phyloP scores from a whole-genome alignment of 371 early-diverging fungal species.

The Rhizopus delemar region DNA sequence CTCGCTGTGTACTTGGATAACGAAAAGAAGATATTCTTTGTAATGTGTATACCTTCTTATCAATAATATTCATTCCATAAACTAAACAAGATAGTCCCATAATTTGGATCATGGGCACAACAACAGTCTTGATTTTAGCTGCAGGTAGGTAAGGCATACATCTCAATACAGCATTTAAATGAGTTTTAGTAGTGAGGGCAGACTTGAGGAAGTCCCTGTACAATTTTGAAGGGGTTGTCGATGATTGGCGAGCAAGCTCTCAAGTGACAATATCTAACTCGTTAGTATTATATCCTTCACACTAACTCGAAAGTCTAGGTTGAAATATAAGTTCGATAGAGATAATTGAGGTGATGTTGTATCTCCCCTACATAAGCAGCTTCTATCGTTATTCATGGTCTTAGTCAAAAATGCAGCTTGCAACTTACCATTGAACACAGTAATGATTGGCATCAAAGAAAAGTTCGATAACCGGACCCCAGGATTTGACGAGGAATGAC shows the following conservation, averaged over 20 bases:
- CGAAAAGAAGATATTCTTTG: slow-evolving; percentile 10
- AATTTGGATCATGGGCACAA: slow-evolving; percentile 10
- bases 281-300: slow-evolving; percentile 12
- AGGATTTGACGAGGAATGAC: no score
- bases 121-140: slow-evolving; percentile 9
- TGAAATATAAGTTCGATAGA: slow-evolving; percentile 5
- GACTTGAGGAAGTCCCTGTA: slow-evolving; percentile 7
- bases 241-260: slow-evolving; percentile 8
- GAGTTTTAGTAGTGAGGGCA: slow-evolving; percentile 7
- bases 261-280: slow-evolving; percentile 12
- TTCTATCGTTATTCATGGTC: background rate
- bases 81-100: slow-evolving; percentile 9
- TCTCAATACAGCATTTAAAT: slow-evolving; percentile 15
- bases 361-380: slow-evolving; percentile 12
- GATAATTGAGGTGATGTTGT: slow-evolving; percentile 12
- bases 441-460: no score
- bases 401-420: no score
- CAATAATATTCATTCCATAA: slow-evolving; percentile 15
- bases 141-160: slow-evolving; percentile 11
- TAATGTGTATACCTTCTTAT: slow-evolving; percentile 16
- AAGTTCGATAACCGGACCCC: no score
- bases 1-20: slow-evolving; percentile 18
- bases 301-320: slow-evolving; percentile 15
- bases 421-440: no score
- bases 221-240: slow-evolving; percentile 1